Conservation (phyloP, 176 grass and related monocot genomes). For the maize (Zea mays) region DNA sequence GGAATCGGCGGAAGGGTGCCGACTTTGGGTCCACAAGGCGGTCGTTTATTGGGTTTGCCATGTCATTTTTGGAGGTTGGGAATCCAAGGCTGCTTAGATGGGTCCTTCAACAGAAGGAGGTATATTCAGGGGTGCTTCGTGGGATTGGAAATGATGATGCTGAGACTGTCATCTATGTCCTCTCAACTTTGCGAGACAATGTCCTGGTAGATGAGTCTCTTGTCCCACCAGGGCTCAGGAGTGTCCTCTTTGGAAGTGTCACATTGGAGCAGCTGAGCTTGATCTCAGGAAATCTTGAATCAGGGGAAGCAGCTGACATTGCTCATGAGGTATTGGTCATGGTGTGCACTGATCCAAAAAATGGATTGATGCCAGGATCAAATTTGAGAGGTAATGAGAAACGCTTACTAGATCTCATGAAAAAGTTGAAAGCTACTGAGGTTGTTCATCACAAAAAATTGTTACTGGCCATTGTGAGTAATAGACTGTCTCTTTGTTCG, state of each 20-base stretch:
- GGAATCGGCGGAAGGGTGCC: slow-evolving; percentile 28
- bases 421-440: slow-evolving; percentile 80
- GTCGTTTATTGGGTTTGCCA: slow-evolving; percentile 74
- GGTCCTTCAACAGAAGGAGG: slow-evolving; percentile 85
- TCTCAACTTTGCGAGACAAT: slow-evolving; percentile 68
- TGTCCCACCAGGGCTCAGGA: slow-evolving; percentile 74
- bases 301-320: slow-evolving; percentile 55
- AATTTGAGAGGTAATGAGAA: slow-evolving; percentile 86
- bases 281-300: slow-evolving; percentile 70
- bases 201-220: slow-evolving; percentile 71
- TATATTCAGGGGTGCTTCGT: slow-evolving; percentile 79
- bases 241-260: slow-evolving; percentile 87
- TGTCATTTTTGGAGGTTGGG: slow-evolving; percentile 86
- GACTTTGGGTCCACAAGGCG: slow-evolving; percentile 48
- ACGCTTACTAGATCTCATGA: slow-evolving; percentile 80
- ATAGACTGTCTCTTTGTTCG: slow-evolving; percentile 65
- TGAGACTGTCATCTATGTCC: slow-evolving; percentile 56
- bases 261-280: slow-evolving; percentile 81
- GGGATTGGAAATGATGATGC: slow-evolving; percentile 67
- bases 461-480: slow-evolving; percentile 67
- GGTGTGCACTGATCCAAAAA: slow-evolving; percentile 86
- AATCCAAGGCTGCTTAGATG: slow-evolving; percentile 81
- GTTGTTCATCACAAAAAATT: slow-evolving; percentile 63
- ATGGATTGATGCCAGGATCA: slow-evolving; percentile 78
- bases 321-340: slow-evolving; percentile 77